Base-by-base conservation (phyloP, 208 protist species). In the Leishmania mexicana region DNA sequence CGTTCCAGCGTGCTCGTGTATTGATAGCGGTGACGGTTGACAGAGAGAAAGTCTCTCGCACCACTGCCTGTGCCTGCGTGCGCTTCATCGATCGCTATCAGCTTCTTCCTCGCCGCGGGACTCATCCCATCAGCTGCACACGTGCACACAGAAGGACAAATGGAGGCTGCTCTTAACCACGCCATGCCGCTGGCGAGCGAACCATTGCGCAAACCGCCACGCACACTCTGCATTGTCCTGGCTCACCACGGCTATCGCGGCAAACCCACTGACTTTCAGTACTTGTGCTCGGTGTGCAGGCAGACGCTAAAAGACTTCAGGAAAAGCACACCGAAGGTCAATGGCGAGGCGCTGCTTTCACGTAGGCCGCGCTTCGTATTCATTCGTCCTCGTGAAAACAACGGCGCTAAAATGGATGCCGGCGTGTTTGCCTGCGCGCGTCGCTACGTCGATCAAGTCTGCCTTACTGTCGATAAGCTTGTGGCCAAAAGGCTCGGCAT, bases 161-260 rank as follows among this genome's bases (percentile, higher is more conserved):
- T 53, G 31, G 38, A 65, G 42, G 21, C 17, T 17, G 5, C 31
- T 45, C n/a, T 6, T 6, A 15, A 2, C 13, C 49, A 15, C 49
- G 13, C 10, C 60, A 1, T 0, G 13, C 40, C 15, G 2, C 38
- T 19, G 11, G 67, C 53, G 38, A 35, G 10, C 6, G 38, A 35
- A 31, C 28, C 38, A 2, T 38, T 21, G 19, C 10, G 6, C 3
- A 4, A 17, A 45, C 47, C 53, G 17, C 38, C 17, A 7, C 24
- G 35, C 17, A n/a, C 54, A 31, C 15, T 87, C 24, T 85, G 86
- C 53, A 85, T 94, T 38, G 85, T 96, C 57, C 75, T 94, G 8
- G 80, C 94, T 0, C 89, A 96, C 73, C 90, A 96, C 76, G 93
- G 93, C 53, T 94, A 91, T 53, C 88, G 88, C 64, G 88, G 88